A percentile compares a stretch with the other conserved stretches of the same genome.
Conservation (phyloP, 2,329 filamentous ascomycete genomes). For the Verticillium zaregamsianum region DNA sequence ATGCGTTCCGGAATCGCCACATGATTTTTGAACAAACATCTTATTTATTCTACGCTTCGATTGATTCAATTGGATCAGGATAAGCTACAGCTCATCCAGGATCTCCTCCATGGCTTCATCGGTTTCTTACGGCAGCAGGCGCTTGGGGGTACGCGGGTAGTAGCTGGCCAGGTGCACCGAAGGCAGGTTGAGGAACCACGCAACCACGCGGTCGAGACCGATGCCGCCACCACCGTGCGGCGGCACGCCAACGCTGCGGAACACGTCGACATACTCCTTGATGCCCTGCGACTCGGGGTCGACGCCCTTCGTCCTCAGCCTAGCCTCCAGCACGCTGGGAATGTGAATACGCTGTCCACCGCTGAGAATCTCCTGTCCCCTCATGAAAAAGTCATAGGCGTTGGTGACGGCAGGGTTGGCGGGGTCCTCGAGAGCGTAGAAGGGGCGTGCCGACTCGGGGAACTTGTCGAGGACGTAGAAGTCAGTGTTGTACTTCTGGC, state of each 20-base stretch:
- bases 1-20: no score
- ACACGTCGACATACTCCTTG: slow-evolving; percentile 85
- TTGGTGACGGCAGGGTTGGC: slow-evolving; percentile 62
- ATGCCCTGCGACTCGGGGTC: slow-evolving; percentile 72
- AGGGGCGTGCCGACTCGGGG: slow-evolving; percentile 80
- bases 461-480: slow-evolving; percentile 98
- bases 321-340: slow-evolving; percentile 68
- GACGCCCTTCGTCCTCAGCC: slow-evolving; percentile 75
- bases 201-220: slow-evolving; percentile 81
- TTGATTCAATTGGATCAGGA: no score
- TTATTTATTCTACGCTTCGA: background rate
- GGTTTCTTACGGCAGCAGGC: slow-evolving; percentile 42
- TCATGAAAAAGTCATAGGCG: slow-evolving; percentile 80
- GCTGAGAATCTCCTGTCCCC: slow-evolving; percentile 81
- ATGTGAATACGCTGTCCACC: slow-evolving; percentile 83
- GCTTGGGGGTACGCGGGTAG: slow-evolving; percentile 58
- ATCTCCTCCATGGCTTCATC: no score
- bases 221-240: slow-evolving; percentile 88
- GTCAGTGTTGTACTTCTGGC: slow-evolving; percentile 87
- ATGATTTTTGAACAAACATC: no score
- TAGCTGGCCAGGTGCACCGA: slow-evolving; percentile 55
- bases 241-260: slow-evolving; percentile 77
- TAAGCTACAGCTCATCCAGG: no score
- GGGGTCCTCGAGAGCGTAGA: slow-evolving; percentile 83
- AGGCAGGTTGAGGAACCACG: slow-evolving; percentile 56